Base-by-base conservation (phyloP, 768 basidiomycete species). In the Lactarius trivialis region DNA sequence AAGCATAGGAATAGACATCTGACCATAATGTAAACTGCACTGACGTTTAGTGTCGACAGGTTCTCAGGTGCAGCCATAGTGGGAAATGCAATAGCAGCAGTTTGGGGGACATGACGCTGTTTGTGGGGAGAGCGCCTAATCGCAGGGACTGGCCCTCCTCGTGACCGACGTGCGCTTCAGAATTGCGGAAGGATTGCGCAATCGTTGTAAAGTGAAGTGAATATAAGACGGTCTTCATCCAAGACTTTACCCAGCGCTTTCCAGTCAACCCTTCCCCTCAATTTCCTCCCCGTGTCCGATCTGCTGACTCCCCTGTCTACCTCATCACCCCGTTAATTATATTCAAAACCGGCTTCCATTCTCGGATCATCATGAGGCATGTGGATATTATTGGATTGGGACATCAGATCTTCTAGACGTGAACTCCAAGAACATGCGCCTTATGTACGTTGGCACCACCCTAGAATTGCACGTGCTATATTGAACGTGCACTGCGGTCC, bases 181-280 rank as follows among this genome's bases (percentile, higher is more conserved):
- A n/a, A 63, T 65, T 58, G 65, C 65, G 65, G 49, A 5, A 21
- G 8, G 39, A 65, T 65, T 65, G 64, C 64, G 64, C 64, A 37
- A 65, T 65, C 65, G 64, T 53, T 26, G 15, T 26, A 53, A 5
- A 19, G 32, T 3, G 30, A 15, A 54, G 3, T n/a, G 39, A 14
- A 56, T 65, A 62, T 57, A 65, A 57, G 9, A 7, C 45, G 12
- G 9, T 30, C 30, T 30, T 30, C 30, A 14, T 6, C 14, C 43
- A 24, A n/a, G 12, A 26, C n/a, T 14, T 30, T 11, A 2, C 33
- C 19, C 17, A 19, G 17, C 50, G 19, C 37, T 28, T 24, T 9
- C 26, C 19, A 11, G 30, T 33, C 2, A n/a, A n/a, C 39, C 32
- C 11, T 56, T 21, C 28, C 33, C 39, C 19, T 8, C 34, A 26